These are phyloP conservation scores for Hypoxylon fuscum DNA, from an alignment of 495 filamentous ascomycete genomes.

Conservation along the genomic window DNA sequence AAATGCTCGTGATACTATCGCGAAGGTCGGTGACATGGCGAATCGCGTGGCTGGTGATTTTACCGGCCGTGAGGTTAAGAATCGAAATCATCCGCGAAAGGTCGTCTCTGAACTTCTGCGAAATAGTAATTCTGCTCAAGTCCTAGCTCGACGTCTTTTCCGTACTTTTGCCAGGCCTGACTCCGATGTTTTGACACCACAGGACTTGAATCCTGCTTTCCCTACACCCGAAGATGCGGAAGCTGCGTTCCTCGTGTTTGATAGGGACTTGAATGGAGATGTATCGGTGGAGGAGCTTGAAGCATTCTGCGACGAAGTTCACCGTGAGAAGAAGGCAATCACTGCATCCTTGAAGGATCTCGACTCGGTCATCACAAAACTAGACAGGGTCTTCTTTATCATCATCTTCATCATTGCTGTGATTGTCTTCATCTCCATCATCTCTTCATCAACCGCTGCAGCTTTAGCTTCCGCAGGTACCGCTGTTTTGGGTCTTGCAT, in stretches of 20 bases:
- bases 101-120: conserved; percentile 81
- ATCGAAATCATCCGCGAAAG: conserved; percentile 83
- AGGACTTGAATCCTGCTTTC: conserved; percentile 83
- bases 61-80: conserved; percentile 78
- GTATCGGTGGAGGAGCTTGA: conserved; percentile 97
- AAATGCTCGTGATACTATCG: conserved; percentile 75
- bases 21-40: conserved; percentile 85
- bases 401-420: conserved; percentile 80
- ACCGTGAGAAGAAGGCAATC: conserved; percentile 93
- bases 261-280: conserved; percentile 96
- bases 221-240: conserved; percentile 88
- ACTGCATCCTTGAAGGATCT: conserved; percentile 93
- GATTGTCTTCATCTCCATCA: conserved; percentile 86
- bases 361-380: conserved; percentile 92
- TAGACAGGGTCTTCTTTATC: conserved; percentile 88
- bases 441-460: conserved; percentile 84
- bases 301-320: conserved; percentile 92
- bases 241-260: conserved; percentile 90
- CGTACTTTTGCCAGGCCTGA: conserved; percentile 83
- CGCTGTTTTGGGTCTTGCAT: conserved; percentile 83
- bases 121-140: conserved; percentile 78
- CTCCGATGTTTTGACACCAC: conserved; percentile 75
- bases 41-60: conserved; percentile 95
- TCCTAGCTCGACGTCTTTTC: conserved; percentile 91
- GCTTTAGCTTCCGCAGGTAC: conserved; percentile 90